phyloP scores from a whole-genome alignment of 75 land plant genomes.

The Cunninghamia lanceolata region DNA sequence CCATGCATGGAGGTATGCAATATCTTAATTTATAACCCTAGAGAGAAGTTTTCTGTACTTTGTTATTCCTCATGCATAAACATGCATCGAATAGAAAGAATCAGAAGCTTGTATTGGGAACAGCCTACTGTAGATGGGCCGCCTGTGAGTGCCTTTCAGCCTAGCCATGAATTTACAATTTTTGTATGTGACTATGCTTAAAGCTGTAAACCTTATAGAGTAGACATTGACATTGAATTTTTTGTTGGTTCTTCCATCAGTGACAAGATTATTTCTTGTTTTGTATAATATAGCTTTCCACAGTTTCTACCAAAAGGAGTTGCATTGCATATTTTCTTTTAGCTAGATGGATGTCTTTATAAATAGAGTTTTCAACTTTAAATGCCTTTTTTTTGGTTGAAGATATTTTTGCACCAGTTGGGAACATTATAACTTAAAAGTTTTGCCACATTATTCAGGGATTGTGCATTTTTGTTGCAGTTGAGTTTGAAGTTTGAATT shows the following conservation, averaged over 20 bases:
- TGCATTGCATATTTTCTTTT: neutral
- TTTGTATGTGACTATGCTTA: neutral
- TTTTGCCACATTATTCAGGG: neutral
- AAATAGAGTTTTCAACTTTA: neutral
- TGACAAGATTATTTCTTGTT: neutral
- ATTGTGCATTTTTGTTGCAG: neutral
- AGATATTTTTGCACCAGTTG: neutral
- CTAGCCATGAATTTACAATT: constrained; percentile 40
- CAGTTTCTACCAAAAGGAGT: neutral
- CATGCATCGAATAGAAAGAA: constrained; percentile 9
- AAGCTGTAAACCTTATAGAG: neutral
- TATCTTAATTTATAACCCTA: neutral
- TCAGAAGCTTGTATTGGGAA: constrained; percentile 56
- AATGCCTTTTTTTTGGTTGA: neutral
- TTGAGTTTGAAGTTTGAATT: neutral
- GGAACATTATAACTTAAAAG: neutral
- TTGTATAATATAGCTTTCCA: neutral
- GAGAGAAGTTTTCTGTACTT: neutral
- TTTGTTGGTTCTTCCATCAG: neutral
- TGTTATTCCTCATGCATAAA: neutral
- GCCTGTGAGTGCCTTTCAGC: constrained; percentile 48
- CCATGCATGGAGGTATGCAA: neutral
- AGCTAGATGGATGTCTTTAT: neutral
- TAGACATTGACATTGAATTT: neutral
- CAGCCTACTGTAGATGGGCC: constrained; percentile 50